Evolutionary conservation across 177 flowering plant genomes (phyloP).

Genomic region (Viscum album): DNA sequence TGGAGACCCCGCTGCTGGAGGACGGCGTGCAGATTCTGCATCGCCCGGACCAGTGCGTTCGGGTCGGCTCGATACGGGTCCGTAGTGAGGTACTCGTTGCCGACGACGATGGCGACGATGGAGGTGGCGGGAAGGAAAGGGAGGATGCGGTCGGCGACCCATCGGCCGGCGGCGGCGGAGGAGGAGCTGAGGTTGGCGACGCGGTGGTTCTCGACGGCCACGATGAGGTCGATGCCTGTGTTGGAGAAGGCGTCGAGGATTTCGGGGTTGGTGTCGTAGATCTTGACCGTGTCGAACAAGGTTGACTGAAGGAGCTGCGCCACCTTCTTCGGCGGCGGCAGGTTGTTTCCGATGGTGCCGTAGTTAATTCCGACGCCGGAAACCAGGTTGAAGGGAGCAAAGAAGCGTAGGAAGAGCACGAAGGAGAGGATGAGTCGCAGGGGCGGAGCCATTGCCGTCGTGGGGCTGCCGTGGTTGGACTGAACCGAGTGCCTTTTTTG

Average conservation of each 20-base stretch:
- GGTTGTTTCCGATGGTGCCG: background rate
- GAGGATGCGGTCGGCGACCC: constrained; percentile 64
- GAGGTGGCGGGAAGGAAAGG: constrained; percentile 63
- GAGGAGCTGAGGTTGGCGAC: constrained; percentile 75
- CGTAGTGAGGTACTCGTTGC: constrained; percentile 83
- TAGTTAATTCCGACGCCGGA: background rate
- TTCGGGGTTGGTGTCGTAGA: constrained; percentile 36
- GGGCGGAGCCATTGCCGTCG: no score
- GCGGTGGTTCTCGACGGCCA: constrained; percentile 84
- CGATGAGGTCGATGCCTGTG: constrained; percentile 64
- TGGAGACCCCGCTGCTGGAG: constrained; percentile 65
- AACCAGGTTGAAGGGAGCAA: background rate
- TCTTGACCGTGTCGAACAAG: background rate
- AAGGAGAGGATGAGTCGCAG: no score
- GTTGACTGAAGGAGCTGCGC: background rate
- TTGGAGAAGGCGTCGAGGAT: constrained; percentile 55
- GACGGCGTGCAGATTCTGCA: constrained; percentile 61
- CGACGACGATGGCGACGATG: constrained; percentile 66
- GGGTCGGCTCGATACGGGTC: constrained; percentile 59
- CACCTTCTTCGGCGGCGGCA: background rate
- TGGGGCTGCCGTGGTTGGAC: no score
- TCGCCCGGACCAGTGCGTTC: constrained; percentile 80
- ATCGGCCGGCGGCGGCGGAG: constrained; percentile 69
- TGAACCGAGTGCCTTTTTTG: no score
- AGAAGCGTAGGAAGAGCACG: no score